Percentiles rank a stretch among this genome's conserved stretches.
Conservation (phyloP, 352 stramenopile genomes). For the Phytophthora sp. region DNA sequence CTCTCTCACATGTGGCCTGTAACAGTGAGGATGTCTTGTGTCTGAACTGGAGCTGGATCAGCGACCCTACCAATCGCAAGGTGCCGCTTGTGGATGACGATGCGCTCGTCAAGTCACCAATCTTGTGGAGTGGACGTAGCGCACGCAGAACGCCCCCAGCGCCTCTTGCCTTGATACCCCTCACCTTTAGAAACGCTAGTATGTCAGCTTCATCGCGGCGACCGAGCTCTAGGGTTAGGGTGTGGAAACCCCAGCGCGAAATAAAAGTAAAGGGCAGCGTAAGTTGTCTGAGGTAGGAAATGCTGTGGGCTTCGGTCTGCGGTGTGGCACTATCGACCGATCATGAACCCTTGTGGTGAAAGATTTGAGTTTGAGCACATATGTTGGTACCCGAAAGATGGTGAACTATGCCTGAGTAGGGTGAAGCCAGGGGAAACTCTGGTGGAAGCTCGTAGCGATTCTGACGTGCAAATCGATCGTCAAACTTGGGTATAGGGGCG, state of each 20-base stretch:
- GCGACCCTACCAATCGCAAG: not conserved
- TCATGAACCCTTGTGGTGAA: no score
- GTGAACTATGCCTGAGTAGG: slow-evolving; percentile 88
- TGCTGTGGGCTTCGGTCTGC: slow-evolving; percentile 27
- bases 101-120: not conserved
- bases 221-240: slow-evolving; percentile 35
- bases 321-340: slow-evolving; percentile 1
- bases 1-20: not conserved
- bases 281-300: slow-evolving; percentile 46
- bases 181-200: slow-evolving; percentile 9
- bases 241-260: slow-evolving; percentile 74
- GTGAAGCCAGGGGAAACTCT: slow-evolving; percentile 28
- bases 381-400: no score
- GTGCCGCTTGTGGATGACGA: not conserved
- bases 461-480: slow-evolving; percentile 93
- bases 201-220: not conserved
- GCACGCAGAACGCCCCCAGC: slow-evolving; percentile 4
- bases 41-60: not conserved
- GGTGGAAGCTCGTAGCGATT: slow-evolving; percentile 72
- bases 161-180: slow-evolving; percentile 1
- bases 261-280: slow-evolving; percentile 75
- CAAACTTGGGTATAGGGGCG: slow-evolving; percentile 91
- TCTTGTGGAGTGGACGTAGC: not conserved
- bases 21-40: not conserved
- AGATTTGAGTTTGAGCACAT: no score